A percentile compares a stretch with the other conserved stretches of the same genome.
These are phyloP conservation scores for Sicyos edulis DNA, from an alignment of 306 rosid species.

Conservation along the genomic window DNA sequence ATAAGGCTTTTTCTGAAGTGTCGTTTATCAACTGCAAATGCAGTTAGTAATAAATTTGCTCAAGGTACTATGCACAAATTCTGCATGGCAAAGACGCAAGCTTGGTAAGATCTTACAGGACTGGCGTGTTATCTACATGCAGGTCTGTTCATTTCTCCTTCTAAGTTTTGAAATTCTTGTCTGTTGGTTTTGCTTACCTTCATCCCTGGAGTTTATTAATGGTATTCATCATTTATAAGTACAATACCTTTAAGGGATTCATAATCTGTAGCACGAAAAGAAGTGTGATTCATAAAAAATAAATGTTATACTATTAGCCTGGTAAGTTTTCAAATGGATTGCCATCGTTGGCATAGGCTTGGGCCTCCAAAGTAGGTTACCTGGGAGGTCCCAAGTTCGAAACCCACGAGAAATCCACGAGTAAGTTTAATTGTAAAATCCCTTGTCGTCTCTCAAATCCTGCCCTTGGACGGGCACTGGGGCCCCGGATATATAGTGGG, in stretches of 20 bases:
- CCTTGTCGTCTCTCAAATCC: too few species aligned
- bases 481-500: too few species aligned
- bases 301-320: neutral
- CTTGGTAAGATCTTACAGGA: slow-evolving; percentile 92
- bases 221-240: neutral
- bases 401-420: too few species aligned
- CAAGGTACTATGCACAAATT: slow-evolving; percentile 79
- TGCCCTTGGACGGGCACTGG: too few species aligned
- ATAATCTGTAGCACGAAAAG: neutral
- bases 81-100: slow-evolving; percentile 99
- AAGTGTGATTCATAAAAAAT: neutral
- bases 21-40: slow-evolving; percentile 23
- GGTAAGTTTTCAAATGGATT: neutral
- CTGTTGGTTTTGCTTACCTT: slow-evolving; percentile 17
- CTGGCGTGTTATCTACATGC: slow-evolving; percentile 80
- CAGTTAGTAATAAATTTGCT: slow-evolving; percentile 79
- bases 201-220: neutral
- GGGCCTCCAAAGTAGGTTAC: too few species aligned
- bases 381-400: too few species aligned
- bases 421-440: too few species aligned
- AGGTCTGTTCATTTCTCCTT: slow-evolving; percentile 45
- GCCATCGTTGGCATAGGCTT: neutral
- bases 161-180: slow-evolving; percentile 6
- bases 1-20: slow-evolving; percentile 26
- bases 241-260: neutral